Percentiles rank a stretch among this genome's conserved stretches.
phyloP scores from a whole-genome alignment of 345 rosid genomes.

The Pistacia atlantica region DNA sequence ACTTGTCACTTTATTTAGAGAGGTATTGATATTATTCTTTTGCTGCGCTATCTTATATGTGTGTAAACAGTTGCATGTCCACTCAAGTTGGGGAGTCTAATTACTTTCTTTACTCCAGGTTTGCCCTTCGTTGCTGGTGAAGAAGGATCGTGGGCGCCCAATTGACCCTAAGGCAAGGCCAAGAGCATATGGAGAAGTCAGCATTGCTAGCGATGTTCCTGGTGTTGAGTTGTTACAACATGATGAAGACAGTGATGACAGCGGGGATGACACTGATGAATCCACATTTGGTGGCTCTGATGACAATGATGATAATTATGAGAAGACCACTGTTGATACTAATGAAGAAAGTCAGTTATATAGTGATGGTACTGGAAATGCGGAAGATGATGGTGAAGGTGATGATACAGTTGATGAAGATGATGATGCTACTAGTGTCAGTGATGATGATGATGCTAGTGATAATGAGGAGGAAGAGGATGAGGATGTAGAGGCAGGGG shows the following conservation, averaged over 20 bases:
- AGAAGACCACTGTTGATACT: slow-evolving; percentile 24
- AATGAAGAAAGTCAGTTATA: slow-evolving; percentile 45
- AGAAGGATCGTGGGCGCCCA: slow-evolving; percentile 96
- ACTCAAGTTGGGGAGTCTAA: slow-evolving; percentile 4
- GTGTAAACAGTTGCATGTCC: neutral
- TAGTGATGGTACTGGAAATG: slow-evolving; percentile 31
- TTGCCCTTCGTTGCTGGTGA: slow-evolving; percentile 85
- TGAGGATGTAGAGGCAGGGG: slow-evolving; percentile 27
- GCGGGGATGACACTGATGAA: slow-evolving; percentile 32
- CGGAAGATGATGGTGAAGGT: slow-evolving; percentile 46
- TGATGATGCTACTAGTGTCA: slow-evolving; percentile 9
- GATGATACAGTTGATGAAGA: slow-evolving; percentile 40
- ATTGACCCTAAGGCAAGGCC: slow-evolving; percentile 72
- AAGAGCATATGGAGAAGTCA: slow-evolving; percentile 78
- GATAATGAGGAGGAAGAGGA: slow-evolving; percentile 34
- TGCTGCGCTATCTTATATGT: neutral
- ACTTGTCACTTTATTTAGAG: slow-evolving; percentile 87
- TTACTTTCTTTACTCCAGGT: slow-evolving; percentile 43
- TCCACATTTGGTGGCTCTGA: slow-evolving; percentile 35
- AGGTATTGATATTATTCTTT: slow-evolving; percentile 48
- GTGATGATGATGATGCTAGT: slow-evolving; percentile 24
- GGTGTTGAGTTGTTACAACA: slow-evolving; percentile 70
- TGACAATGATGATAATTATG: slow-evolving; percentile 25
- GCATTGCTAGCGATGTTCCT: slow-evolving; percentile 64
- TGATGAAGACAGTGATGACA: slow-evolving; percentile 38